Evolutionary conservation across 2,329 filamentous ascomycete species (phyloP).

Genomic region (Xenoacremonium recifei): DNA sequence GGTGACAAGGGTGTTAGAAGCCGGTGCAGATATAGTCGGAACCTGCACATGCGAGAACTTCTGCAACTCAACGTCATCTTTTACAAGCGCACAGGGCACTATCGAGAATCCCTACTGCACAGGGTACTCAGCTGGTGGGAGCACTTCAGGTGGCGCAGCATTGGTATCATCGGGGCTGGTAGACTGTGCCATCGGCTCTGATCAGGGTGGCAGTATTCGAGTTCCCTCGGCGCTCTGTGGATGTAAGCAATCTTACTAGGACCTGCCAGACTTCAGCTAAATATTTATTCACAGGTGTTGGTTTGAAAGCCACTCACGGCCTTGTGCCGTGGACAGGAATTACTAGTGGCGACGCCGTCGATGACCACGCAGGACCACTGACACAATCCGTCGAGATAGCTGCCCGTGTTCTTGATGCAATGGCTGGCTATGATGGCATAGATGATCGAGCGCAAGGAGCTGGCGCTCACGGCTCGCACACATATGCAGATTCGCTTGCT

Average conservation of each 20-base stretch:
- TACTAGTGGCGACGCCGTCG: conserved; percentile 45
- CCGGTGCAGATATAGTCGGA: conserved; percentile 48
- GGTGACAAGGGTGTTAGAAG: conserved; percentile 48
- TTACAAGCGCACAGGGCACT: conserved; percentile 43
- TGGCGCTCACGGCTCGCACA: conserved; percentile 25
- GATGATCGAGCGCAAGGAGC: conserved; percentile 43
- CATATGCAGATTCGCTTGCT: conserved; percentile 5
- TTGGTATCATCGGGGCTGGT: conserved; percentile 42
- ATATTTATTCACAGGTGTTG: conserved; percentile 28
- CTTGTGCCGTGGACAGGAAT: conserved; percentile 52
- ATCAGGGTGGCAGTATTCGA: conserved; percentile 47
- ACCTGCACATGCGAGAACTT: conserved; percentile 54
- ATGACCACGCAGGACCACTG: conserved; percentile 50
- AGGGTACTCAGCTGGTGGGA: conserved; percentile 49
- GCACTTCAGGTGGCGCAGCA: conserved; percentile 45
- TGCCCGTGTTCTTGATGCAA: conserved; percentile 41
- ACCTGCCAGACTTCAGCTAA: background rate
- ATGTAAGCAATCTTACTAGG: conserved; percentile 10
- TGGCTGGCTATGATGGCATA: conserved; percentile 48
- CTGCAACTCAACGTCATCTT: conserved; percentile 47
- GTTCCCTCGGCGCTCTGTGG: conserved; percentile 41
- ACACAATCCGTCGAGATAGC: conserved; percentile 38
- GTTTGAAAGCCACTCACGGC: conserved; percentile 51
- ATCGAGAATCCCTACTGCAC: conserved; percentile 44
- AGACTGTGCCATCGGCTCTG: conserved; percentile 46